A percentile compares a stretch with the other conserved stretches of the same genome.
These are phyloP conservation scores for Fusarium beomiforme DNA, from an alignment of 2,329 filamentous ascomycete genomes.

Conservation along the genomic window DNA sequence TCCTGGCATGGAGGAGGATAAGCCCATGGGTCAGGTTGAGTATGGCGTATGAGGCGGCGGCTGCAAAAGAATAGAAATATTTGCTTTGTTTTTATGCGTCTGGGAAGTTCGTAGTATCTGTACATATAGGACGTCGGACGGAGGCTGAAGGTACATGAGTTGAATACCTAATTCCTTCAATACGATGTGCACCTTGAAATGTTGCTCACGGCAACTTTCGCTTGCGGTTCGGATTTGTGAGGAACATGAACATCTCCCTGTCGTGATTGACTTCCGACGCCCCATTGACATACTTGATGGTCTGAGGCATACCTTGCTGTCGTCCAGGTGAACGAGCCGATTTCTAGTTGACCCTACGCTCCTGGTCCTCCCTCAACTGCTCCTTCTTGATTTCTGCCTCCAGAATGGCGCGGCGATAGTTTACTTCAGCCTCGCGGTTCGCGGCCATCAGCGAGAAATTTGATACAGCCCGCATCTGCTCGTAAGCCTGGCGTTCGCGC, in stretches of 20 bases:
- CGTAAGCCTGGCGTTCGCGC: constrained; percentile 36
- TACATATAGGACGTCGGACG: constrained; percentile 52
- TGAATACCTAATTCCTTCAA: constrained; percentile 41
- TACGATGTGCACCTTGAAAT: constrained; percentile 29
- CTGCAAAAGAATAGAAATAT: constrained; percentile 51
- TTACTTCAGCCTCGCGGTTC: constrained; percentile 40
- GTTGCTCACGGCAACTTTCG: constrained; percentile 1
- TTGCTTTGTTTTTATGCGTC: constrained; percentile 46
- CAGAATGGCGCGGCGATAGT: constrained; percentile 13
- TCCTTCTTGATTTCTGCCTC: constrained; percentile 40
- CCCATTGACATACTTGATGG: constrained; percentile 17
- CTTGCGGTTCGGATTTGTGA: constrained; percentile 24
- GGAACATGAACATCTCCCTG: constrained; percentile 32
- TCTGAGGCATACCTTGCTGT: background rate
- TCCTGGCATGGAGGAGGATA: constrained; percentile 71
- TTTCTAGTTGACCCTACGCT: constrained; percentile 33
- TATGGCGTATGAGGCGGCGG: constrained; percentile 61
- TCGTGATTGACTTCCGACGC: background rate
- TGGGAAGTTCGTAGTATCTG: constrained; percentile 48
- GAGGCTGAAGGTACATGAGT: constrained; percentile 46
- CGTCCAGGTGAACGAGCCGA: constrained; percentile 1
- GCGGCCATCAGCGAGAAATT: constrained; percentile 33
- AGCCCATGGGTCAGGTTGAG: constrained; percentile 68
- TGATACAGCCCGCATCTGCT: constrained; percentile 34
- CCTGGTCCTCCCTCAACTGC: constrained; percentile 16